A percentile compares a stretch with the other conserved stretches of the same genome.
phyloP scores from a whole-genome alignment of 2,329 filamentous ascomycete species.

The Talaromyces sp. region DNA sequence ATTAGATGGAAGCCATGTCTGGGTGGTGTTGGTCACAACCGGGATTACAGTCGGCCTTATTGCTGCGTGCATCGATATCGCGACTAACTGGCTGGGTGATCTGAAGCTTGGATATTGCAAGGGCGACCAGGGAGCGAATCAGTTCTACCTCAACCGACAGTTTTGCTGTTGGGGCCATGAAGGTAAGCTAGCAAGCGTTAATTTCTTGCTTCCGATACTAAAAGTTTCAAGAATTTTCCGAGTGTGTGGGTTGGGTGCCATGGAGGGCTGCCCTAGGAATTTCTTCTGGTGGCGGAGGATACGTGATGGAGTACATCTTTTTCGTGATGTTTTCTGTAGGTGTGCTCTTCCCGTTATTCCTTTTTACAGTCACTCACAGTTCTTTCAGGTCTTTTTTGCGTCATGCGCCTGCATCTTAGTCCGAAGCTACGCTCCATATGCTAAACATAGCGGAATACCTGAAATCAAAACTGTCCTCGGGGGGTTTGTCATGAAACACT shows the following conservation, averaged over 20 bases:
- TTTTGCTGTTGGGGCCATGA: conserved; percentile 96
- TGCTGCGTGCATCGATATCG: conserved; percentile 83
- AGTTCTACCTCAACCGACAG: conserved; percentile 82
- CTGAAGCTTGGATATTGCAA: conserved; percentile 86
- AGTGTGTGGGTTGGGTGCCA: conserved; percentile 80
- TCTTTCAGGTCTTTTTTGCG: conserved; percentile 65
- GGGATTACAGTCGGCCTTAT: conserved; percentile 78
- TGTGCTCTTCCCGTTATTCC: background rate
- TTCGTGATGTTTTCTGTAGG: conserved; percentile 77
- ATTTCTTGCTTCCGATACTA: conserved; percentile 6
- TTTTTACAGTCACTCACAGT: background rate
- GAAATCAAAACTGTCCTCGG: conserved; percentile 96
- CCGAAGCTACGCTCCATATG: conserved; percentile 76
- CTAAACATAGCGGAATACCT: conserved; percentile 91
- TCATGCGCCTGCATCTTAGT: conserved; percentile 73
- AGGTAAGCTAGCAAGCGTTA: conserved; percentile 29
- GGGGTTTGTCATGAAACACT: conserved; percentile 84
- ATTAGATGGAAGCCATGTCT: conserved; percentile 82
- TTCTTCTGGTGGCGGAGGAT: conserved; percentile 62
- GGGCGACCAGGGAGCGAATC: conserved; percentile 69
- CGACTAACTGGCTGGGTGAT: conserved; percentile 89
- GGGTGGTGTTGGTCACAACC: conserved; percentile 80
- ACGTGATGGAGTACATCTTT: conserved; percentile 80
- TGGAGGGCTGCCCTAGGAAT: conserved; percentile 76
- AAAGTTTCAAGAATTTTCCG: conserved; percentile 54